Conservation (phyloP, 495 filamentous ascomycete genomes). For the Pyrenopolyporus hunteri region DNA sequence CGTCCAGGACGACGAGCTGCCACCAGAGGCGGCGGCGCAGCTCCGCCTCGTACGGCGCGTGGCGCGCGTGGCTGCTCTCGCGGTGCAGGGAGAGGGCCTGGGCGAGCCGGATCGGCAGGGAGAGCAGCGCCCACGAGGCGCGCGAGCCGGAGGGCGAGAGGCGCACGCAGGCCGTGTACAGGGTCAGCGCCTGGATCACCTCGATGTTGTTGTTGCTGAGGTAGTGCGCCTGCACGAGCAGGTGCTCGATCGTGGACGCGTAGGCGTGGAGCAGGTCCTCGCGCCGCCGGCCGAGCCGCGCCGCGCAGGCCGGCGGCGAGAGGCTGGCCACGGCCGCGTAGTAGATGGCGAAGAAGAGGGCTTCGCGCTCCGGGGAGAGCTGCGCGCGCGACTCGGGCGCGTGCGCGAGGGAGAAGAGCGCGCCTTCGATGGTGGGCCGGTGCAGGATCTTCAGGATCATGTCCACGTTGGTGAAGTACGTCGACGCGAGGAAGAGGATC, state of each 20-base stretch:
- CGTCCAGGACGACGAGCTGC: conserved; percentile 73
- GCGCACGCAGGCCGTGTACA: conserved; percentile 62
- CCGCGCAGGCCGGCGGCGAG: conserved; percentile 48
- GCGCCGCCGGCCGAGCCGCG: conserved; percentile 53
- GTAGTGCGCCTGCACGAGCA: conserved; percentile 69
- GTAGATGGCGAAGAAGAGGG: conserved; percentile 67
- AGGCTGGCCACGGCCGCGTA: conserved; percentile 64
- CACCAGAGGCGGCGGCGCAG: conserved; percentile 80
- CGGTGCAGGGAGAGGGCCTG: conserved; percentile 73
- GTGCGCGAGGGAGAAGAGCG: conserved; percentile 48
- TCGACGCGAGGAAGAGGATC: conserved; percentile 63
- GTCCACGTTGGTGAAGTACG: conserved; percentile 62
- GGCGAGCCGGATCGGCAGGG: conserved; percentile 69
- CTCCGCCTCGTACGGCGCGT: conserved; percentile 72
- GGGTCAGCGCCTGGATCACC: conserved; percentile 72
- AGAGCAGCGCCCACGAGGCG: conserved; percentile 64
- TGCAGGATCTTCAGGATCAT: conserved; percentile 61
- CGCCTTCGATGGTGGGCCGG: conserved; percentile 48
- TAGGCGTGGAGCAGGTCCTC: conserved; percentile 58
- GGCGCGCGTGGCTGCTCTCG: conserved; percentile 57
- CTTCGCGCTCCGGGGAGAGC: conserved; percentile 50
- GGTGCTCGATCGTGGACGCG: conserved; percentile 69
- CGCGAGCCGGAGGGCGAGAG: conserved; percentile 56
- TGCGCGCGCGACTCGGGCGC: conserved; percentile 42
- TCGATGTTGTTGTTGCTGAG: conserved; percentile 70